phyloP scores from a whole-genome alignment of 805 yeast species.

The Lachancea sp. region DNA sequence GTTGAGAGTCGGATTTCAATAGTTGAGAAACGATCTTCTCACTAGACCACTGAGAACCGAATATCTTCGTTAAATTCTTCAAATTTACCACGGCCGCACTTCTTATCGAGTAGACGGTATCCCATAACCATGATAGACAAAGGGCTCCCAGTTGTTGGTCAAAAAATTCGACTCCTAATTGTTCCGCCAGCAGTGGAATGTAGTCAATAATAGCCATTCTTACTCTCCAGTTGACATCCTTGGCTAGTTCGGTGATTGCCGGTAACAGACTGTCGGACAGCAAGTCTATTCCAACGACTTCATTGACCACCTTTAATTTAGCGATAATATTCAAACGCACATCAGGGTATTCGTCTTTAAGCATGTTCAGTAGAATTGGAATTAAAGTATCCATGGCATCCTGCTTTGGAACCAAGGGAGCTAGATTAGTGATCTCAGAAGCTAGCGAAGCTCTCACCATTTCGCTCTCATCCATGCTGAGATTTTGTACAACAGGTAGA shows the following conservation, averaged over 20 bases:
- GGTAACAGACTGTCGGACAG: constrained; percentile 85
- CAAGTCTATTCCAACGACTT: constrained; percentile 85
- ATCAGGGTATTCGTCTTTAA: constrained; percentile 94
- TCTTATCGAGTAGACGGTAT: constrained; percentile 90
- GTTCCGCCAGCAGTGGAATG: constrained; percentile 89
- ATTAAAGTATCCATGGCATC: constrained; percentile 73
- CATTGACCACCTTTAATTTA: constrained; percentile 84
- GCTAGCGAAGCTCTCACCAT: constrained; percentile 92
- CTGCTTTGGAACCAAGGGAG: constrained; percentile 80
- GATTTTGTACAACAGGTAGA: constrained; percentile 73
- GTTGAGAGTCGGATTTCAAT: constrained; percentile 39
- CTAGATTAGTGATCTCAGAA: constrained; percentile 75
- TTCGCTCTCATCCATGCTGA: constrained; percentile 88
- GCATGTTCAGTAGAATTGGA: constrained; percentile 87
- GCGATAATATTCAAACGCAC: constrained; percentile 92
- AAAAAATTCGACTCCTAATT: constrained; percentile 87
- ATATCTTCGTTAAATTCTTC: constrained; percentile 70
- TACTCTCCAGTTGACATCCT: constrained; percentile 96
- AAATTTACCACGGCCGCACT: constrained; percentile 90
- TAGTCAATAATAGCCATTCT: constrained; percentile 94
- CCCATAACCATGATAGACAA: constrained; percentile 98
- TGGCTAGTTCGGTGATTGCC: constrained; percentile 92
- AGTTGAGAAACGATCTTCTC: constrained; percentile 74
- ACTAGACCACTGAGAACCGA: constrained; percentile 93
- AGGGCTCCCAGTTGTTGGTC: constrained; percentile 85